Evolutionary conservation across 306 rosid species (phyloP).

Genomic region (Glycine soja): DNA sequence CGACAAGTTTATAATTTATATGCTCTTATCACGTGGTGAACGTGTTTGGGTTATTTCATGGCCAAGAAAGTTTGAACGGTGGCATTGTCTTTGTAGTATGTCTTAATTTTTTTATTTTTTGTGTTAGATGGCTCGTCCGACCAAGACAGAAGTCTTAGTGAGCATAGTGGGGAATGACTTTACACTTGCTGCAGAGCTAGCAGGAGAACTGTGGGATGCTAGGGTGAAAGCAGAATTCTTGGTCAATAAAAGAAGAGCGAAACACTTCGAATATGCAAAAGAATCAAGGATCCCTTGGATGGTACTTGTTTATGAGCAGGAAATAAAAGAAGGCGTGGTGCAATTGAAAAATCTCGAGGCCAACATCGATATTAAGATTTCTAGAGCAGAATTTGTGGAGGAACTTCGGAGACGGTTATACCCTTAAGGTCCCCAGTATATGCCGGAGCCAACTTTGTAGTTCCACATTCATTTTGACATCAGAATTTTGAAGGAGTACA

Average conservation of each 20-base stretch:
- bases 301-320: constrained; percentile 77
- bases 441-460: background rate
- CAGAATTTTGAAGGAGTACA: background rate
- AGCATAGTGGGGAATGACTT: constrained; percentile 80
- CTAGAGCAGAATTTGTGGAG: constrained; percentile 63
- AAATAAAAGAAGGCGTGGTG: constrained; percentile 69
- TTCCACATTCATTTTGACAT: background rate
- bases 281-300: constrained; percentile 91
- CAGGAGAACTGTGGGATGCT: constrained; percentile 77
- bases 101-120: constrained; percentile 24
- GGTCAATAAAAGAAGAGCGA: constrained; percentile 65
- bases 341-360: constrained; percentile 64
- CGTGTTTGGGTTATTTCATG: background rate
- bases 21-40: background rate
- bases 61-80: background rate
- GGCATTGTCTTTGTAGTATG: constrained; percentile 9
- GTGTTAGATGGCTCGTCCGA: constrained; percentile 74
- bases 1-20: background rate
- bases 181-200: constrained; percentile 71
- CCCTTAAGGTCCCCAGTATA: constrained; percentile 30
- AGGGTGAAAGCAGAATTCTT: constrained; percentile 68
- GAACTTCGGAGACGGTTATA: constrained; percentile 66
- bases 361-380: constrained; percentile 50
- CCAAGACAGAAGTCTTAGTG: constrained; percentile 83
- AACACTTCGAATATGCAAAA: constrained; percentile 79